A percentile compares a stretch with the other conserved stretches of the same genome.
phyloP scores from a whole-genome alignment of 2,329 filamentous ascomycete species.

The Parascedosporium putredinis region DNA sequence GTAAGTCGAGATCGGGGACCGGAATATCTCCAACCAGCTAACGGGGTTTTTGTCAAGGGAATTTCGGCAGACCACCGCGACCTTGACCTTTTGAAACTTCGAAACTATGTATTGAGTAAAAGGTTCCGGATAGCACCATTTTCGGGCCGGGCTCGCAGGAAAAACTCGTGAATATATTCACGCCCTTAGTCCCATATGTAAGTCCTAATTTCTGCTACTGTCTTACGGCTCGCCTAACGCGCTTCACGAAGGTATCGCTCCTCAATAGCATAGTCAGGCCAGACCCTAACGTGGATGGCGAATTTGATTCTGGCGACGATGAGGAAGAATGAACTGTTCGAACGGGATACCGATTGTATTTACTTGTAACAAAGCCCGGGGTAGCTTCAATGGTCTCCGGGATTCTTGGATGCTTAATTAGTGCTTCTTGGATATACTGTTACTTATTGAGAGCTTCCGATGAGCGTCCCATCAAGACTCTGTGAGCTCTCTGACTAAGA shows the following conservation, averaged over 20 bases:
- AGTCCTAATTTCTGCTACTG: too few species aligned
- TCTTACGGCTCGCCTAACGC: too few species aligned
- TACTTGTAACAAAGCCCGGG: too few species aligned
- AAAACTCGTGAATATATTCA: conserved; percentile 53
- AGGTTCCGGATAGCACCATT: conserved; percentile 56
- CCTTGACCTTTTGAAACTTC: conserved; percentile 69
- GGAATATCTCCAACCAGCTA: neutral
- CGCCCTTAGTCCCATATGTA: conserved; percentile 68
- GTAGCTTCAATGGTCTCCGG: too few species aligned
- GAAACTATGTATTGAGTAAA: conserved; percentile 66
- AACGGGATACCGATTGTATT: too few species aligned
- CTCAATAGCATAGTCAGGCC: conserved; percentile 67
- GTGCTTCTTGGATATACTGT: too few species aligned
- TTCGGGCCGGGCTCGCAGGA: conserved; percentile 51
- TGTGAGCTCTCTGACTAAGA: too few species aligned
- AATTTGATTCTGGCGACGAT: conserved; percentile 24
- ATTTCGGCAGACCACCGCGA: conserved; percentile 55
- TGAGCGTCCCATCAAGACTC: too few species aligned
- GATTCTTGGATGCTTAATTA: too few species aligned
- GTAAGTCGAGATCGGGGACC: conserved; percentile 32
- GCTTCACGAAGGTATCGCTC: conserved; percentile 63
- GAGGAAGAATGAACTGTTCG: conserved; percentile 16
- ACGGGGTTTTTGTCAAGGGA: neutral
- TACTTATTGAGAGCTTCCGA: too few species aligned
- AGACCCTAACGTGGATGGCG: conserved; percentile 40